phyloP scores from a whole-genome alignment of 441 rosid genomes.

The Euphorbia celastroides region DNA sequence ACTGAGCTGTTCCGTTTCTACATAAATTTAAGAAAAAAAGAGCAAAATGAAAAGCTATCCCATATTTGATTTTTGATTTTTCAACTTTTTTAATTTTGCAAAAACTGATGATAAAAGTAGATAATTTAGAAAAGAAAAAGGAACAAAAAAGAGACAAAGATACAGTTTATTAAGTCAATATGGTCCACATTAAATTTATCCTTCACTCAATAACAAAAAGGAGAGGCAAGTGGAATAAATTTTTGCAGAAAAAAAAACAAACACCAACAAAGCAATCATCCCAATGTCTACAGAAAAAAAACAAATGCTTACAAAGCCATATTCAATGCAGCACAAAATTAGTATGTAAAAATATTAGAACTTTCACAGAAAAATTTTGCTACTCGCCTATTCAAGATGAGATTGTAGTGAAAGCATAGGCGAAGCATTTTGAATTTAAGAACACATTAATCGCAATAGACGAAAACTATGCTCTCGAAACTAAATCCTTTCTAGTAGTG shows the following conservation, averaged over 20 bases:
- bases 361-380: background rate
- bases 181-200: no score
- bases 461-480: background rate
- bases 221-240: no score
- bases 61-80: no score
- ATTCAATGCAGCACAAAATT: no score
- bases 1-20: no score
- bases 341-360: background rate
- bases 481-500: background rate
- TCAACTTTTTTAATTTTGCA: no score
- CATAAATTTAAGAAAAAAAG: no score
- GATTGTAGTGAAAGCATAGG: background rate
- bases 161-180: background rate
- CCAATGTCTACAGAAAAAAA: background rate
- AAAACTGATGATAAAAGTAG: background rate
- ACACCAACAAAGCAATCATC: background rate
- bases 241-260: no score
- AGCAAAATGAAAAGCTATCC: no score
- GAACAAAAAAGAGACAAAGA: background rate
- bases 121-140: background rate
- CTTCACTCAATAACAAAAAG: no score
- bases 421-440: background rate
- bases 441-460: background rate
- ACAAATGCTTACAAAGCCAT: background rate
- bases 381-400: background rate